Evolutionary conservation across 1,284 basidiomycete genomes (phyloP).

Genomic region (Polyporus tsugae): DNA sequence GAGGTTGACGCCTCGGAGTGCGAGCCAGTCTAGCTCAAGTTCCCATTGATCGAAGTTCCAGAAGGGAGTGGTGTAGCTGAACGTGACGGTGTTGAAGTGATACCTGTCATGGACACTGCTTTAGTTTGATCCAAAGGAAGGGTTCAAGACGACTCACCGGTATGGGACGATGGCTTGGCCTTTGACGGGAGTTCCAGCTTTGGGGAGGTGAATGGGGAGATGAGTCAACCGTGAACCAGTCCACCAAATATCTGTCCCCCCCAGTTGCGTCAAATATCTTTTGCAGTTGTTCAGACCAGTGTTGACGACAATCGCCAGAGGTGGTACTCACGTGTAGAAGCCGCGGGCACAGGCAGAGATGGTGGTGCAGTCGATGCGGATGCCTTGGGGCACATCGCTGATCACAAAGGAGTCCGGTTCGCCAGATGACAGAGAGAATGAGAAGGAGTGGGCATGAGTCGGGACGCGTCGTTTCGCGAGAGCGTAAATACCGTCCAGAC

Average conservation of each 20-base stretch:
- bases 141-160: slow-evolving; percentile 36
- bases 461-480: slow-evolving; percentile 40
- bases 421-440: slow-evolving; percentile 38
- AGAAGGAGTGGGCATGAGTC: slow-evolving; percentile 38
- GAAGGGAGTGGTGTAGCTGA: slow-evolving; percentile 52
- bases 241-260: slow-evolving; percentile 53
- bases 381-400: slow-evolving; percentile 34
- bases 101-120: slow-evolving; percentile 39
- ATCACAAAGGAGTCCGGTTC: slow-evolving; percentile 38
- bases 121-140: not conserved
- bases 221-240: slow-evolving; percentile 49
- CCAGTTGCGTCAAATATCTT: slow-evolving; percentile 49
- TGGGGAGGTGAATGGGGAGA: slow-evolving; percentile 43
- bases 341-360: slow-evolving; percentile 42
- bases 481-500: slow-evolving; percentile 38
- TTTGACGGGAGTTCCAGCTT: slow-evolving; percentile 42
- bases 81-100: slow-evolving; percentile 55
- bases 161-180: slow-evolving; percentile 49
- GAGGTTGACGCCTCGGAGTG: slow-evolving; percentile 52
- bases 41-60: slow-evolving; percentile 53
- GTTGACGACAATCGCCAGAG: not conserved
- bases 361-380: slow-evolving; percentile 42
- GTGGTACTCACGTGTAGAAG: slow-evolving; percentile 38
- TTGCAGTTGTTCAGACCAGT: not conserved
- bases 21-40: slow-evolving; percentile 54